Evolutionary conservation across 208 protist species (phyloP).

Genomic region (Acanthamoeba sp.): DNA sequence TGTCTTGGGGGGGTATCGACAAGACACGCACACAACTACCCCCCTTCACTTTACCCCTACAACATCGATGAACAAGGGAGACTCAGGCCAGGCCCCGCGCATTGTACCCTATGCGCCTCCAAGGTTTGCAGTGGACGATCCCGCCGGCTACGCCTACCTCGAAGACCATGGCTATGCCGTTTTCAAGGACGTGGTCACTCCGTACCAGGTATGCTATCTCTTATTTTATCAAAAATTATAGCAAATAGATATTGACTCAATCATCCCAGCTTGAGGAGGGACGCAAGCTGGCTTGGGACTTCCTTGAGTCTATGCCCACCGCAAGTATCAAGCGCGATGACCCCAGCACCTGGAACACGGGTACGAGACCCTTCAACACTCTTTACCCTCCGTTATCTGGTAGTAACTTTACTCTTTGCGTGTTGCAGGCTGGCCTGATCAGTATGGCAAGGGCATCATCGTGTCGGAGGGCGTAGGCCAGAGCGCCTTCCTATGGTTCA

Average conservation of each 20-base stretch:
- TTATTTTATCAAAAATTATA: background rate
- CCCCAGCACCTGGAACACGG: background rate
- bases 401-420: too few relatives aligned
- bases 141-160: constrained; percentile 7
- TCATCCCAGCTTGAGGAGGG: constrained; percentile 28
- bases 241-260: too few relatives aligned
- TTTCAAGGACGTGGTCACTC: constrained; percentile 29
- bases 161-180: constrained; percentile 41
- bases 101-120: background rate
- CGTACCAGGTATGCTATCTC: background rate
- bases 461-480: constrained; percentile 43
- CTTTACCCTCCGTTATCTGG: background rate
- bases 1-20: too few relatives aligned
- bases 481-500: constrained; percentile 37
- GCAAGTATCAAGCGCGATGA: constrained; percentile 23
- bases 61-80: background rate
- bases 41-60: too few relatives aligned
- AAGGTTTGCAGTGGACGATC: constrained; percentile 5
- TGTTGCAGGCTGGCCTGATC: constrained; percentile 1
- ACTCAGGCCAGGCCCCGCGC: background rate
- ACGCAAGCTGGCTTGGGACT: constrained; percentile 20
- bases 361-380: background rate
- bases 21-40: too few relatives aligned
- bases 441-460: constrained; percentile 40
- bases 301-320: background rate